phyloP scores from a whole-genome alignment of 2,329 filamentous ascomycete species.

The Tolypocladium nubicola region DNA sequence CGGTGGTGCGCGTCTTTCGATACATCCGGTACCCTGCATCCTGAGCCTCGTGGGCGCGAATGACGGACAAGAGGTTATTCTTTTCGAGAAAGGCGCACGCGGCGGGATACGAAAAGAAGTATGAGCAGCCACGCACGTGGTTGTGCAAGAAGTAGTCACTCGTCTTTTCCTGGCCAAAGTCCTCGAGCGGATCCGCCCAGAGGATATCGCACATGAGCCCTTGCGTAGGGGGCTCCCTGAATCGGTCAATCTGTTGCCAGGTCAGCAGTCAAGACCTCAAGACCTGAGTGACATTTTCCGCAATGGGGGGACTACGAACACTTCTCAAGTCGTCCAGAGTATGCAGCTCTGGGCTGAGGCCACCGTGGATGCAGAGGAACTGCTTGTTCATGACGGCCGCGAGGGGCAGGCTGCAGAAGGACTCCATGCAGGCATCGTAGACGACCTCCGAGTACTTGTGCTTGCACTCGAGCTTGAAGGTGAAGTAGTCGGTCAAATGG shows the following conservation, averaged over 20 bases:
- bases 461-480: conserved; percentile 99
- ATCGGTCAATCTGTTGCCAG: conserved; percentile 71
- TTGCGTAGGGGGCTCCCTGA: conserved; percentile 93
- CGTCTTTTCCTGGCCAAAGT: conserved; percentile 98
- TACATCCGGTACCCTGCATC: conserved; percentile 99
- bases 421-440: conserved; percentile 97
- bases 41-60: conserved; percentile 95
- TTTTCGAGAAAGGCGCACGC: conserved; percentile 97
- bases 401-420: conserved; percentile 86
- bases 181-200: conserved; percentile 95
- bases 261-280: background rate
- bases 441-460: conserved; percentile 97
- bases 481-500: conserved; percentile 99
- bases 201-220: conserved; percentile 99
- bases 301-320: conserved; percentile 29
- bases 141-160: conserved; percentile 98
- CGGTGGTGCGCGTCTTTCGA: conserved; percentile 92
- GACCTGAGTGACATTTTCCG: background rate
- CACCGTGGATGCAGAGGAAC: conserved; percentile 96
- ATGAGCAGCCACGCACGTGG: conserved; percentile 95
- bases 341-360: conserved; percentile 89
- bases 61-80: conserved; percentile 95
- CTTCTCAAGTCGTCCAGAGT: conserved; percentile 88
- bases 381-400: conserved; percentile 99
- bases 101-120: conserved; percentile 97